Percentiles rank a stretch among this genome's conserved stretches.
Evolutionary conservation across 2,329 filamentous ascomycete genomes (phyloP).

Genomic region (Aspergillus sp.): DNA sequence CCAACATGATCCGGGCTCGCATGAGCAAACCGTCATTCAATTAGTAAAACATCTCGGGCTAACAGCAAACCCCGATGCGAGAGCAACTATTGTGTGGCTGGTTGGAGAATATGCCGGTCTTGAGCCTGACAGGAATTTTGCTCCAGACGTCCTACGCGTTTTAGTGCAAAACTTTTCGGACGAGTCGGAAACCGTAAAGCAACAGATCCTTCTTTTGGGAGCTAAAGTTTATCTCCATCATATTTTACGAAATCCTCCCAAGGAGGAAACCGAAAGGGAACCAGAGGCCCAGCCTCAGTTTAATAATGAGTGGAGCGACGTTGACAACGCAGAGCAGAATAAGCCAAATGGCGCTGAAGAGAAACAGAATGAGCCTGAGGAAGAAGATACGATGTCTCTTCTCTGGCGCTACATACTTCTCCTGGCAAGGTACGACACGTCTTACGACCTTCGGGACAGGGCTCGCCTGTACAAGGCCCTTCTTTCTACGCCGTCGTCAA

Average conservation of each 20-base stretch:
- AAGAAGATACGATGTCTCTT: conserved; percentile 65
- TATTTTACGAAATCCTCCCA: conserved; percentile 55
- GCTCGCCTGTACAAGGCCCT: conserved; percentile 85
- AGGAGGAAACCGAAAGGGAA: conserved; percentile 25
- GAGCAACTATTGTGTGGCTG: conserved; percentile 95
- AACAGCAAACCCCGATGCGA: conserved; percentile 80
- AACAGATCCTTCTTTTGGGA: conserved; percentile 86
- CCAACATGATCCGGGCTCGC: conserved; percentile 79
- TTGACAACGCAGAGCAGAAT: conserved; percentile 27
- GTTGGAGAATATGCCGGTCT: conserved; percentile 89
- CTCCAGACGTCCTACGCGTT: conserved; percentile 86
- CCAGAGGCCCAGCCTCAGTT: conserved; percentile 27
- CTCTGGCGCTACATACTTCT: conserved; percentile 84
- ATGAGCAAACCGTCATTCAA: conserved; percentile 81
- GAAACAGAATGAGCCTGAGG: conserved; percentile 23
- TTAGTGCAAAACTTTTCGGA: conserved; percentile 79
- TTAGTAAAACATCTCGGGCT: conserved; percentile 89
- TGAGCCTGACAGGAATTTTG: conserved; percentile 82
- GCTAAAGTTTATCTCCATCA: conserved; percentile 97
- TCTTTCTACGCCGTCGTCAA: conserved; percentile 69
- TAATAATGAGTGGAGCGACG: conserved; percentile 34
- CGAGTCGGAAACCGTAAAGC: conserved; percentile 82
- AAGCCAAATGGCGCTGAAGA: conserved; percentile 18
- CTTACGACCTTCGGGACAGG: conserved; percentile 91
- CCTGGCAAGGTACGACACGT: conserved; percentile 87